Evolutionary conservation across 2,329 filamentous ascomycete species (phyloP), one percentile per base, ranked within the genome.

Genomic region (Cladophialophora exuberans): DNA sequence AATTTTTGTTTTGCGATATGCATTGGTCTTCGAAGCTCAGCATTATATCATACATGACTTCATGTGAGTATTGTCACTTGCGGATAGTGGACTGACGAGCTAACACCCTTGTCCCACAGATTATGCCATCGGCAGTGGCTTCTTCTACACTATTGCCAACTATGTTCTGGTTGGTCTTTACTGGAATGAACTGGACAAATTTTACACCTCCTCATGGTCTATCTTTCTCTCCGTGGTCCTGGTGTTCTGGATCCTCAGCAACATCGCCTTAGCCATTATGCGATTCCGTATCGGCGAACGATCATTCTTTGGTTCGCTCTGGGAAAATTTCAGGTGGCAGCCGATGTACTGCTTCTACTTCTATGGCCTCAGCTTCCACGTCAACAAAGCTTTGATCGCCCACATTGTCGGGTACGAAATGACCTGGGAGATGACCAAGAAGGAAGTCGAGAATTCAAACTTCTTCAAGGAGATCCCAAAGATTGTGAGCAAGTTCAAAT

Each of bases 381-480:
- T 95, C 46, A 88, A 83, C 31, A 86, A 91, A 69, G 90, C 90
- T 1, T 76, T 95, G 31, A 73, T 94, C 44, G 80, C 84, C 3
- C 90, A 94, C 76, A 89, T 93, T 83, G 88, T 94, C 68, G 84
- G 89, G 73, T 84, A 92, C 68, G 81, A 93, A 72, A 93, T 94
- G 86, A 83, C 83, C 3, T 94, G 90, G 89, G 89, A 89, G 45
- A 84, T 89, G 1, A 95, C 90, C 0, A 82, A 85, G 31, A 95
- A 95, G 74, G 90, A 95, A 74, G 83, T 83, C 45, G 43, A 46
- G 43, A 85, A 87, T 67, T 86, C 87, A 25, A 88, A 90, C 72
- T 94, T 94, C 73, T 92, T 91, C 73, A 88, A 89, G 58, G 89
- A 93, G 68, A 83, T 92, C 18, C 86, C 87, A 28, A 88, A 87